A percentile compares a stretch with the other conserved stretches of the same genome.
phyloP scores from a whole-genome alignment of 208 protist genomes.

The Acanthamoeba culbertsoni region DNA sequence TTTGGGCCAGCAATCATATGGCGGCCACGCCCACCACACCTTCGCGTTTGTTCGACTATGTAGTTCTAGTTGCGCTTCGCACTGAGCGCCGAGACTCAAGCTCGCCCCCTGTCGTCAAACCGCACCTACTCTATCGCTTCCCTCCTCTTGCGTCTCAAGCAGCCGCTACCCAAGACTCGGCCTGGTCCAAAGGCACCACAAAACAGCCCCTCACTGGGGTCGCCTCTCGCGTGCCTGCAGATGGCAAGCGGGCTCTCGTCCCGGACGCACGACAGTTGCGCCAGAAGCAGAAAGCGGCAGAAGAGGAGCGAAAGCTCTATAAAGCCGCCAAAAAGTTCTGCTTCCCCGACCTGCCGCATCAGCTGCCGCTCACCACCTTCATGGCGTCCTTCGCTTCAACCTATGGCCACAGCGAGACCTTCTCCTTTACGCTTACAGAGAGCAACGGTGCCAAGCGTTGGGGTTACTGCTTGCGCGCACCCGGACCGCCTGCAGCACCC shows the following conservation, averaged over 20 bases:
- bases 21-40: neutral
- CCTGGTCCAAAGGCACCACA: neutral
- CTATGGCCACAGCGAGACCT: constrained; percentile 3
- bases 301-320: constrained; percentile 14
- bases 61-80: neutral
- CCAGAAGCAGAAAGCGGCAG: neutral
- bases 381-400: neutral
- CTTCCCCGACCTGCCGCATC: constrained; percentile 30
- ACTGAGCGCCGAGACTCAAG: neutral
- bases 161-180: neutral
- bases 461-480: constrained; percentile 31
- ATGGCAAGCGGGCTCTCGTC: neutral
- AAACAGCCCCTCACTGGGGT: no score
- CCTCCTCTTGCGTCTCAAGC: neutral
- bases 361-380: neutral
- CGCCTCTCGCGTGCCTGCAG: no score
- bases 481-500: neutral
- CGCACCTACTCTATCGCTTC: constrained; percentile 1
- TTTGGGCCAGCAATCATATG: no score
- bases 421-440: constrained; percentile 48
- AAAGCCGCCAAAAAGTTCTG: constrained; percentile 48
- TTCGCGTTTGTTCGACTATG: neutral
- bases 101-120: neutral
- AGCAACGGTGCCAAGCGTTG: constrained; percentile 32
- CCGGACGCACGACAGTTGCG: neutral